phyloP scores from a whole-genome alignment of 1,139 yeast species.

The Saccharomycopsis hybrid region DNA sequence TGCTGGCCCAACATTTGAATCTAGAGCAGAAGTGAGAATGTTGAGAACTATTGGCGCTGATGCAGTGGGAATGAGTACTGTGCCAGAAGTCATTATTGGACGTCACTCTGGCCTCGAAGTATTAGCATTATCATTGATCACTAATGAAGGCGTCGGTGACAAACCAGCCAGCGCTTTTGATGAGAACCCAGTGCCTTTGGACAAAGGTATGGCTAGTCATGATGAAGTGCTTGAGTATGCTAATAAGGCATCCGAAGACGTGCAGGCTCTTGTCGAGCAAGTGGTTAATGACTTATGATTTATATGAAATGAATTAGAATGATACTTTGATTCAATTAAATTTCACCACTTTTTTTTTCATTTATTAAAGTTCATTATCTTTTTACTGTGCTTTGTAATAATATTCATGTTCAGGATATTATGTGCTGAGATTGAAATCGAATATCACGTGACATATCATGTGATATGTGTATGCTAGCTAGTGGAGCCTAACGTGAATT shows the following conservation, averaged over 20 bases:
- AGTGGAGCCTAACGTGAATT: no score
- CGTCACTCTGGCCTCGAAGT: constrained; percentile 81
- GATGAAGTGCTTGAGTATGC: constrained; percentile 86
- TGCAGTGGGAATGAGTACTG: constrained; percentile 97
- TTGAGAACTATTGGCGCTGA: constrained; percentile 74
- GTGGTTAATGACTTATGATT: constrained; percentile 36
- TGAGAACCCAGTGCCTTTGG: constrained; percentile 45
- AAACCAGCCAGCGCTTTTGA: constrained; percentile 70
- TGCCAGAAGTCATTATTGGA: constrained; percentile 90
- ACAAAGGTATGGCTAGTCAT: constrained; percentile 81
- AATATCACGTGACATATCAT: no score
- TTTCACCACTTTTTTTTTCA: no score
- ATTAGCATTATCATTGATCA: constrained; percentile 77
- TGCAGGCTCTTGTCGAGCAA: constrained; percentile 60
- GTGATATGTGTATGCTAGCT: no score
- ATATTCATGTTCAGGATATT: no score
- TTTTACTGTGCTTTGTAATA: no score
- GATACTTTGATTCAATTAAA: no score
- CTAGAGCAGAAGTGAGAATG: constrained; percentile 86
- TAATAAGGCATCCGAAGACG: constrained; percentile 71
- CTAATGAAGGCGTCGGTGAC: constrained; percentile 75
- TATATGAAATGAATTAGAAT: no score
- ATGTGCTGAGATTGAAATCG: no score
- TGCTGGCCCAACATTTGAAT: constrained; percentile 92
- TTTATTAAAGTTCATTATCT: no score